These are phyloP conservation scores for Trichoderma sp. DNA, from an alignment of 2,329 filamentous ascomycete genomes.

Conservation along the genomic window DNA sequence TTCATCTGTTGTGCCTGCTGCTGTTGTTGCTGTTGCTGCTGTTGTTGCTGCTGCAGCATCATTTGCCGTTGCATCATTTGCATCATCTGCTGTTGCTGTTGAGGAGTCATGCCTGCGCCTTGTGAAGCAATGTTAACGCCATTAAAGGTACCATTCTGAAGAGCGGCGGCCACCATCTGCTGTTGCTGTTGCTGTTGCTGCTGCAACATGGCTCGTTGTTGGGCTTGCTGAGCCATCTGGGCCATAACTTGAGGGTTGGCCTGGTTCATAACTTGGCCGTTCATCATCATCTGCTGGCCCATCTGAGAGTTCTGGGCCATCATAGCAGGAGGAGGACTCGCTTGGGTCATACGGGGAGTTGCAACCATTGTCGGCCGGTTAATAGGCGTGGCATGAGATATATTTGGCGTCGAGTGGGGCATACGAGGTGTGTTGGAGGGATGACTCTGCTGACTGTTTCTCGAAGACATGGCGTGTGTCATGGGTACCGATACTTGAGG, in stretches of 20 bases:
- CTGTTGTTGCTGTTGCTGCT: constrained; percentile 31
- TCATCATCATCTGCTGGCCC: constrained; percentile 53
- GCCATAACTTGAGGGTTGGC: constrained; percentile 41
- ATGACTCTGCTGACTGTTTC: constrained; percentile 66
- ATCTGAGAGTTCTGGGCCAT: constrained; percentile 58
- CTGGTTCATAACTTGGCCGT: constrained; percentile 44
- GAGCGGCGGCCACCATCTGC: constrained; percentile 44
- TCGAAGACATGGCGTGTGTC: constrained; percentile 61
- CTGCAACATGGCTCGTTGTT: constrained; percentile 47
- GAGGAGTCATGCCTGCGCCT: constrained; percentile 36
- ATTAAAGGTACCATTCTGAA: constrained; percentile 40
- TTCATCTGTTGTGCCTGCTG: constrained; percentile 38
- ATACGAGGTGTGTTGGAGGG: constrained; percentile 62
- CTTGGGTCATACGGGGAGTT: constrained; percentile 62
- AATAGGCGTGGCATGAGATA: constrained; percentile 59
- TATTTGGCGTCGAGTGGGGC: constrained; percentile 59
- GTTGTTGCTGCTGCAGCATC: constrained; percentile 41
- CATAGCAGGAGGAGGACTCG: constrained; percentile 59
- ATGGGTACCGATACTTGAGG: constrained; percentile 58
- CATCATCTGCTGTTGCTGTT: constrained; percentile 37
- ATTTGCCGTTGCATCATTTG: constrained; percentile 40
- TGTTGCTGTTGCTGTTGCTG: constrained; percentile 41
- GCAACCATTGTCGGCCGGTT: constrained; percentile 50
- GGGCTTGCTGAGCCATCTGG: constrained; percentile 41
- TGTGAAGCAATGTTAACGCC: constrained; percentile 33